Base-by-base conservation (phyloP, 495 filamentous ascomycete genomes). In the Aspergillus hancockii region DNA sequence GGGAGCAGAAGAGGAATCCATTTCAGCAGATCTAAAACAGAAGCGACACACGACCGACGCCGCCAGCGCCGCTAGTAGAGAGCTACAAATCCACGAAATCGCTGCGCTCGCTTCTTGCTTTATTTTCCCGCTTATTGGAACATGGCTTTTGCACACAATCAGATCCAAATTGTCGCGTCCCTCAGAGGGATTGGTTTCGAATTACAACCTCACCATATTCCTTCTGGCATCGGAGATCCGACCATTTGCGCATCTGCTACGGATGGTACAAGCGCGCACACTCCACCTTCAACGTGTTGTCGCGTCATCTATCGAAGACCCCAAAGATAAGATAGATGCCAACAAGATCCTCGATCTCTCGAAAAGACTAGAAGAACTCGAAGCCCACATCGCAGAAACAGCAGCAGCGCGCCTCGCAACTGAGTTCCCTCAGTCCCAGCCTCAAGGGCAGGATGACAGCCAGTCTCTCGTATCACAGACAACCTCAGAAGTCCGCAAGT, bases 121-220 rank as follows among this genome's bases (percentile, higher is more conserved):
- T 66, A 46, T 90, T 30, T 88, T 89, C 30, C 94, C 94, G 0
- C 53, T 90, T 3, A 70, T 92, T 3, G 90, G 89, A 18, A 88
- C 92, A 47, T 92, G 85, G 75, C 77, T 97, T 21, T 79, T 97
- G 4, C 90, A 95, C 67, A 75, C 78, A 0, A 87, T 95, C 49
- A 82, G 93, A 14, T 77, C 75, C 21, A 87, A 90, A 46, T 83
- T 98, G 9, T 92, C 89, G 2, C 82, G 89, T 16, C 92, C 89
- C 0, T 91, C 90, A 0, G 92, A 94, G 70, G 90, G 91, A 3
- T 77, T 96, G 14, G 89, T 97, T 16, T 95, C 91, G 3, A 88
- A 94, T 67, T 94, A 91, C 72, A 96, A 97, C 71, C 81, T 98
- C 52, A 92, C 89, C n/a, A 90, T 98, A 60, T 98, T 97, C 72